Base-by-base conservation (phyloP, 352 stramenopile species). In the Thraustotheca clavata region DNA sequence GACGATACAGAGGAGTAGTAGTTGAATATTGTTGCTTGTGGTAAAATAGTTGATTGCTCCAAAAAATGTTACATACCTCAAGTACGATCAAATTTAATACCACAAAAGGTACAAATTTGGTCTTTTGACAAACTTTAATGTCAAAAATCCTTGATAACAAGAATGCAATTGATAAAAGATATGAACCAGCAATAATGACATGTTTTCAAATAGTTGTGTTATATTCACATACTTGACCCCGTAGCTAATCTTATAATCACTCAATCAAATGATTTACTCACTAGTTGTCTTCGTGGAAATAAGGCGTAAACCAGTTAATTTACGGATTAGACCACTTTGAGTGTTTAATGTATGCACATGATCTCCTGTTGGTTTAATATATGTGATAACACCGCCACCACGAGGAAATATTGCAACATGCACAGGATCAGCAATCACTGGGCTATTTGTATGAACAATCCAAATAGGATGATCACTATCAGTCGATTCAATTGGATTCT, bases 291-390 rank as follows among this genome's bases (percentile, higher is more conserved):
- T 48, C 31, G 33, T 65, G 26, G 12, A 48, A 32, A 54, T 43
- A 55, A 27, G 16, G 31, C 9, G 62, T 24, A 89, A 61, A 0
- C 79, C 77, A 9, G 71, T 54, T 2, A 89, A 60, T 66, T 89
- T 89, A 16, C 79, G 74, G 33, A 72, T 43, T 20, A 89, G 60
- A 0, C 79, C 79, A 0, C 76, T 86, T 6, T 76, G 73, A 0
- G 77, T 87, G 67, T 89, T 89, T 2, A 89, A 68, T 14, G 79
- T 89, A 33, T 89, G 79, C 1, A 89, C 73, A 50, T 75, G 83
- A 20, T 79, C 32, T 24, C 43, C 43, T 35, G 60, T 57, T 35
- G 68, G 60, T 52, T 88, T 89, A 69, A 73, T 83, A 66, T 87
- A 89, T 6, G 77, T 86, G 61, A 89, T 87, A 48, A 87, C 70